Evolutionary conservation across 176 grass and related monocot species (phyloP), one percentile per base, ranked within the genome.

Genomic region (Microstegium vimineum): DNA sequence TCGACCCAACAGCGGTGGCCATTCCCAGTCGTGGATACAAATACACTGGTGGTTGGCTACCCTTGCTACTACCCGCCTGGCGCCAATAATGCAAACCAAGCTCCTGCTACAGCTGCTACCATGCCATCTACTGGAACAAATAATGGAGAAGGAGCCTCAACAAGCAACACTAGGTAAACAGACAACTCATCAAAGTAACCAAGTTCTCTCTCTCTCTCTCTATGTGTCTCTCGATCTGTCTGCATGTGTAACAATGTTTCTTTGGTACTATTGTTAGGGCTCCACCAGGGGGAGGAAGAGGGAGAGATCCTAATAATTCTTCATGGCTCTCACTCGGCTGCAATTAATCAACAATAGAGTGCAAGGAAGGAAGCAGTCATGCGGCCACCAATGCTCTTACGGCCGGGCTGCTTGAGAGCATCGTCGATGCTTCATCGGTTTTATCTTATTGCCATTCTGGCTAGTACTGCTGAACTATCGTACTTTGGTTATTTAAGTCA

Each of bases 111-210:
- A 54, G 33, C 65, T 23, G 1, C 65, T 54, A 37, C 66, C 62
- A 46, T 66, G 10, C 72, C 76, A 73, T 47, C 80, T 76, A 67
- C 2, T 73, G 60, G 30, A 32, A 66, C 9, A 25, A 59, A 59
- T 59, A 59, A 80, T 73, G 65, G 72, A 63, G 86, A 89, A 71
- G 46, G 79, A 68, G 61, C 34, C 15, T 54, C 70, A 9, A 60
- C 36, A 41, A 81, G 69, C 76, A 83, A 62, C 10, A 34, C 41
- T 2, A 13, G 80, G 84, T 77, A 73, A 62, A 52, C 70, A 71
- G 64, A 10, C 6, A 37, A 25, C 49, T 60, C n/a, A n/a, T n/a
- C 5, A 36, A 40, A 17, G 6, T 46, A 28, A 8, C 8, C 0
- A 37, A 1, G 0, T 23, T 40, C 10, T 23, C 22, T 60, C 15